Percentiles rank a stretch among this genome's conserved stretches.
These are phyloP conservation scores for Arthrobotrys sinensis DNA, from an alignment of 2,329 filamentous ascomycete genomes.

Conservation along the genomic window DNA sequence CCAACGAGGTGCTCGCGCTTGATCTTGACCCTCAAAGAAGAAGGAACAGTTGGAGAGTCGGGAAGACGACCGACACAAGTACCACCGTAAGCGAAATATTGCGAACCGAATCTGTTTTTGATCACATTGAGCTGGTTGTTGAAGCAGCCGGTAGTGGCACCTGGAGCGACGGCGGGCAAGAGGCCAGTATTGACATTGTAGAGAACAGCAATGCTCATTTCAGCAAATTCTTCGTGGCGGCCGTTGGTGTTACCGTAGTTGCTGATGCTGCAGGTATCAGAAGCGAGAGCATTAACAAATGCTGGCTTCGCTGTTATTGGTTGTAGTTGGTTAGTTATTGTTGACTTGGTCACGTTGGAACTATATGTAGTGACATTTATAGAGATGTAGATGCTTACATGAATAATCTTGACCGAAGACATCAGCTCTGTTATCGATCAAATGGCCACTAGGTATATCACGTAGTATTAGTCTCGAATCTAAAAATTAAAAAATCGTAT, in stretches of 20 bases:
- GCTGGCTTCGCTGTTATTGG: constrained; percentile 28
- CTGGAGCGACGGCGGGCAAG: constrained; percentile 34
- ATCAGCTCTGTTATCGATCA: constrained; percentile 48
- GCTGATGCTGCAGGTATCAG: constrained; percentile 47
- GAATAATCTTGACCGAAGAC: constrained; percentile 50
- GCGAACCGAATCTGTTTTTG: constrained; percentile 37
- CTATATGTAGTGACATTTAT: neutral
- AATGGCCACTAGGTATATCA: constrained; percentile 32
- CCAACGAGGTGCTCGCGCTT: constrained; percentile 42
- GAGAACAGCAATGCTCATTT: constrained; percentile 44
- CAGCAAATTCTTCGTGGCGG: constrained; percentile 50
- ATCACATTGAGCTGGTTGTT: constrained; percentile 45
- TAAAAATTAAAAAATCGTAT: neutral
- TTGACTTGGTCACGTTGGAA: neutral
- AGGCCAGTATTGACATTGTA: constrained; percentile 45
- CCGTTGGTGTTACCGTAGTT: constrained; percentile 34
- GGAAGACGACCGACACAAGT: constrained; percentile 37
- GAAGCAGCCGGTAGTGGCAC: constrained; percentile 49
- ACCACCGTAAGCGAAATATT: constrained; percentile 40
- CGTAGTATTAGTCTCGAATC: neutral
- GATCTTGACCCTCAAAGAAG: constrained; percentile 29
- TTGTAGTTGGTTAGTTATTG: neutral
- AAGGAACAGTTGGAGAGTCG: constrained; percentile 33
- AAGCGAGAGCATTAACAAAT: constrained; percentile 26
- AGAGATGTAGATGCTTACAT: constrained; percentile 13